Evolutionary conservation across 352 stramenopile genomes (phyloP).

Genomic region (Phytophthora vignae): DNA sequence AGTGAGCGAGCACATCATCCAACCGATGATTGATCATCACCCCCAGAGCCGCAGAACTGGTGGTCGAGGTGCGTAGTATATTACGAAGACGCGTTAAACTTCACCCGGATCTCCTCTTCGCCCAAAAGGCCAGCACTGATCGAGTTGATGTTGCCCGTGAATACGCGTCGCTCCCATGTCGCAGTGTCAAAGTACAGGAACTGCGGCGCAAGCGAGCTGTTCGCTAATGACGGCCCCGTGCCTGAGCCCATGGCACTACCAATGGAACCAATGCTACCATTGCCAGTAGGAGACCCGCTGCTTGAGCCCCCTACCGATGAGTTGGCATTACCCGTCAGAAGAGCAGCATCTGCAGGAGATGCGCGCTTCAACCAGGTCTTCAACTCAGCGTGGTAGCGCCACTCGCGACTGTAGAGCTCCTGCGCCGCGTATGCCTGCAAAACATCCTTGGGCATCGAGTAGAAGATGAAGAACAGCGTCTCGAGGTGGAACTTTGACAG

Average conservation of each 20-base stretch:
- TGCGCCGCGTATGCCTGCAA: constrained; percentile 93
- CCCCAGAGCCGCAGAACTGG: constrained; percentile 25
- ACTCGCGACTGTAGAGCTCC: constrained; percentile 94
- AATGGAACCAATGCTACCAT: constrained; percentile 72
- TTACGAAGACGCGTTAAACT: constrained; percentile 90
- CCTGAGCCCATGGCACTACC: constrained; percentile 56
- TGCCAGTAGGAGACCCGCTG: constrained; percentile 38
- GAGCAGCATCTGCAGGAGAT: constrained; percentile 64
- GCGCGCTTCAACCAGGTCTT: constrained; percentile 97
- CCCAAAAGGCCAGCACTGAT: constrained; percentile 90
- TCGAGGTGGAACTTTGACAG: constrained; percentile 98
- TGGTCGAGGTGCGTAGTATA: constrained; percentile 46
- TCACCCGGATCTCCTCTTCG: constrained; percentile 96
- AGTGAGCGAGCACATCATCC: constrained; percentile 5
- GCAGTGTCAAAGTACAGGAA: constrained; percentile 97
- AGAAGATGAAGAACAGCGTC: constrained; percentile 99
- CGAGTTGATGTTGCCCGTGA: constrained; percentile 91
- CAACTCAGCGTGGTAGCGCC: constrained; percentile 97
- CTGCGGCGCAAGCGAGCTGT: constrained; percentile 67
- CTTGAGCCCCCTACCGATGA: constrained; percentile 37
- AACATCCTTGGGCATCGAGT: constrained; percentile 98
- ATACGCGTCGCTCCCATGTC: constrained; percentile 95
- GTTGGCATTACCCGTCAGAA: constrained; percentile 50
- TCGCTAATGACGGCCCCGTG: constrained; percentile 41
- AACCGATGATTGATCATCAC: constrained; percentile 19